Evolutionary conservation across 139 green algal species (phyloP), one percentile per base, ranked within the genome.

Genomic region (Picochlorum sp.): DNA sequence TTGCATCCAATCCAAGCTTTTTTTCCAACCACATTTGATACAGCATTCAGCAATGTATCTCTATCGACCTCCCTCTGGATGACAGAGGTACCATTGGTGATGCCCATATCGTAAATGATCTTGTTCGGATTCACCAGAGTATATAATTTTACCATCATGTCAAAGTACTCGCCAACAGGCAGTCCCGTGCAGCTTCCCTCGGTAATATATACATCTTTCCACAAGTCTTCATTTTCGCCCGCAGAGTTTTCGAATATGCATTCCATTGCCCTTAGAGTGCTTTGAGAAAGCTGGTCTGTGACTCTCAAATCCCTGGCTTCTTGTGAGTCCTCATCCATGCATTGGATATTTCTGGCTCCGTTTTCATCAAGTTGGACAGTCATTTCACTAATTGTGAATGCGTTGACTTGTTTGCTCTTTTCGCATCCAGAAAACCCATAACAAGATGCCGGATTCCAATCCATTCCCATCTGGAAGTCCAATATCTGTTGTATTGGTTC

Each of bases 11-110:
- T 51, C 45, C 45, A 51, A 20, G 45, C 45, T 51, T 51, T 51
- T 51, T 51, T 51, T 0, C 45, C 45, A 51, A 51, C 5, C 4
- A 18, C 45, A 51, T 51, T 51, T n/a, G 45, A 51, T 20, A 51
- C 45, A 51, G 45, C 45, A 18, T 51, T 51, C 45, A 51, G 45
- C 45, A 51, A 18, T 51, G 45, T 51, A 51, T 51, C 45, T 51
- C 45, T 15, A 51, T 51, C 45, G 14, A 51, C 45, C 45, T 51
- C 45, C 45, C 16, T 51, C 45, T 51, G 45, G 45, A 51, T 6
- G 45, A 51, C 45, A 51, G 45, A 51, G 5, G 45, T 51, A 51
- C 45, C 45, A 51, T 51, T 51, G 0, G 16, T 51, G 45, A 51
- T 18, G 45, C 45, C 45, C 45, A 51, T 50, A 18, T 51, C 45